A percentile compares a stretch with the other conserved stretches of the same genome.
These are phyloP conservation scores for Fusarium staphyleae DNA, from an alignment of 2,329 filamentous ascomycete genomes.

Conservation along the genomic window DNA sequence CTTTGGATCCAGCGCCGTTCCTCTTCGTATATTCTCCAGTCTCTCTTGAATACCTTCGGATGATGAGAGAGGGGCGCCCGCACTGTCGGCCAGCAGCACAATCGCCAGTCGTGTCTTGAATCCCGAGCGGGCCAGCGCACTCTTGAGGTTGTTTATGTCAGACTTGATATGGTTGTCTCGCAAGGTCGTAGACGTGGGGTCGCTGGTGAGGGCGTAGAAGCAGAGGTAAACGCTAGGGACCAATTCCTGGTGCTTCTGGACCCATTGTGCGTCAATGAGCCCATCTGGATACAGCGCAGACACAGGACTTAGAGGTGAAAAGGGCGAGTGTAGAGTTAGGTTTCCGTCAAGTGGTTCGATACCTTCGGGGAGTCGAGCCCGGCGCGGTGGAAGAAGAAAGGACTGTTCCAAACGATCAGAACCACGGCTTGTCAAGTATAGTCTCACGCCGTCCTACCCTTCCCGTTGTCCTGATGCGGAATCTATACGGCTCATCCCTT, in stretches of 20 bases:
- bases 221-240: conserved; percentile 82
- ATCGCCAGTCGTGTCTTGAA: conserved; percentile 82
- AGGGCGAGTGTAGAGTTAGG: conserved; percentile 81
- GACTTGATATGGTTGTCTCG: conserved; percentile 87
- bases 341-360: conserved; percentile 56
- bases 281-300: conserved; percentile 91
- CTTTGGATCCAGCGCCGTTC: conserved; percentile 82
- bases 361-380: conserved; percentile 60
- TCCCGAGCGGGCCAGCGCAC: conserved; percentile 69
- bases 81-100: conserved; percentile 55
- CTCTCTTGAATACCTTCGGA: conserved; percentile 73
- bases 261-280: conserved; percentile 80
- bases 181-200: conserved; percentile 76
- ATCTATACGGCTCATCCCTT: conserved; percentile 60
- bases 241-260: conserved; percentile 85
- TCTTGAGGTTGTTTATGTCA: conserved; percentile 81
- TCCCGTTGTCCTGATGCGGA: conserved; percentile 76
- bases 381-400: conserved; percentile 64
- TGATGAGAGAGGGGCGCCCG: conserved; percentile 51
- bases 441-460: conserved; percentile 67
- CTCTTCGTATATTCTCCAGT: conserved; percentile 77
- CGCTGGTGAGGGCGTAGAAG: conserved; percentile 79
- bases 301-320: conserved; percentile 85
- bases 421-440: conserved; percentile 26
- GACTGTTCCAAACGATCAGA: conserved; percentile 52